Percentiles rank a stretch among this genome's conserved stretches.
Evolutionary conservation across 495 filamentous ascomycete genomes (phyloP).

Genomic region (Penicillium simplicissimum): DNA sequence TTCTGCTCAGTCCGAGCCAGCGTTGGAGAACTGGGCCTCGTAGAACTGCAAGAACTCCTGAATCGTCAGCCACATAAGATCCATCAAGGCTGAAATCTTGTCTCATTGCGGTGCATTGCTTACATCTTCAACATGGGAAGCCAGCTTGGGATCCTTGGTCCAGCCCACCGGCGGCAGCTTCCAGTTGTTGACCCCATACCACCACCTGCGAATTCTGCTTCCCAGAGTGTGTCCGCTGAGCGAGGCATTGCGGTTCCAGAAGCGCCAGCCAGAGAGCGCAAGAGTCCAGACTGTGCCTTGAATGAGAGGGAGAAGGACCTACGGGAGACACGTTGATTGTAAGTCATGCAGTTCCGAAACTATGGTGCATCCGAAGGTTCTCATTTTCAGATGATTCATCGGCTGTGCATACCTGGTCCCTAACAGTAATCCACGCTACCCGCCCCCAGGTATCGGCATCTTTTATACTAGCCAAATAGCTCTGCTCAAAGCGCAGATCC

Average conservation of each 20-base stretch:
- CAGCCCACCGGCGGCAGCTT: conserved; percentile 48
- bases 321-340: conserved; percentile 4
- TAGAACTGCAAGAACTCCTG: conserved; percentile 50
- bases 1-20: conserved; percentile 33
- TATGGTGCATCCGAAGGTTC: background rate
- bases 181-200: conserved; percentile 92
- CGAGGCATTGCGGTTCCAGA: conserved; percentile 74
- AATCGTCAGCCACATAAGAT: conserved; percentile 30
- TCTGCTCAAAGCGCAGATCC: conserved; percentile 95
- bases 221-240: conserved; percentile 70
- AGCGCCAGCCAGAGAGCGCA: conserved; percentile 74
- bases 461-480: conserved; percentile 83
- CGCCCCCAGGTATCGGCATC: conserved; percentile 73
- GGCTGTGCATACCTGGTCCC: conserved; percentile 70
- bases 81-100: conserved; percentile 14
- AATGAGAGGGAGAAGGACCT: conserved; percentile 80
- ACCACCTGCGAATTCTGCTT: conserved; percentile 76
- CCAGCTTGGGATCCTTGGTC: conserved; percentile 33
- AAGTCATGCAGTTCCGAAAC: background rate
- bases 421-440: conserved; percentile 77
- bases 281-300: conserved; percentile 86
- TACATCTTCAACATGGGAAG: conserved; percentile 49
- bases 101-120: conserved; percentile 24
- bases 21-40: conserved; percentile 43
- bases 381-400: background rate